Percentiles rank a stretch among this genome's conserved stretches.
phyloP scores from a whole-genome alignment of 169 alveolate genomes.

The Cryptosporidium ubiquitum region DNA sequence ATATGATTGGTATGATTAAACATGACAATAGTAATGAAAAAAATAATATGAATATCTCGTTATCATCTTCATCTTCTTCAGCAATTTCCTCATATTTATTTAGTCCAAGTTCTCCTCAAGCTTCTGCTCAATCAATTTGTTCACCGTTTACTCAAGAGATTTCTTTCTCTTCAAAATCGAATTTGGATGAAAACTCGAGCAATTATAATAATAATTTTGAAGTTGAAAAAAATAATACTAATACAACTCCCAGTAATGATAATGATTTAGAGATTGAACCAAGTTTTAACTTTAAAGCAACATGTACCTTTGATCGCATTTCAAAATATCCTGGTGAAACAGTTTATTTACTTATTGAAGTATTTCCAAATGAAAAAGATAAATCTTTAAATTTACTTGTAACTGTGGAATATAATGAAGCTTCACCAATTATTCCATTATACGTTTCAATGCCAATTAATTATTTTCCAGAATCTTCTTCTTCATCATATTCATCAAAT shows the following conservation, averaged over 20 bases:
- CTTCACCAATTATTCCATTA: constrained; percentile 36
- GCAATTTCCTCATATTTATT: neutral
- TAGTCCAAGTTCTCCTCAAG: constrained; percentile 7
- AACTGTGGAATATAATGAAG: constrained; percentile 27
- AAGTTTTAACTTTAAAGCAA: constrained; percentile 17
- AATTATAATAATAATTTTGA: neutral
- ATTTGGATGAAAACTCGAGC: neutral
- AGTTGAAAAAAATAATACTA: neutral
- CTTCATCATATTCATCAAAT: neutral
- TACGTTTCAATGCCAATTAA: constrained; percentile 36
- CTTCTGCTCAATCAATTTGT: neutral
- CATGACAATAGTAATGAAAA: neutral
- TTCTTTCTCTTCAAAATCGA: neutral
- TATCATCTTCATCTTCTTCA: neutral
- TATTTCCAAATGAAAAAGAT: neutral
- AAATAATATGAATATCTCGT: neutral
- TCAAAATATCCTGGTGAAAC: constrained; percentile 56
- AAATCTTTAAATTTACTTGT: constrained; percentile 10
- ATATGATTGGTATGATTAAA: neutral
- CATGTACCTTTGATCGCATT: constrained; percentile 30
- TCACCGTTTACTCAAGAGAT: constrained; percentile 2
- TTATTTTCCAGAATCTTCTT: neutral
- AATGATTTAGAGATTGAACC: neutral
- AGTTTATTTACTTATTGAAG: constrained; percentile 20
- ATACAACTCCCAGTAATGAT: neutral